A percentile compares a stretch with the other conserved stretches of the same genome.
Conservation (phyloP, 768 basidiomycete genomes). For the Leucosporidium creatinivorum region DNA sequence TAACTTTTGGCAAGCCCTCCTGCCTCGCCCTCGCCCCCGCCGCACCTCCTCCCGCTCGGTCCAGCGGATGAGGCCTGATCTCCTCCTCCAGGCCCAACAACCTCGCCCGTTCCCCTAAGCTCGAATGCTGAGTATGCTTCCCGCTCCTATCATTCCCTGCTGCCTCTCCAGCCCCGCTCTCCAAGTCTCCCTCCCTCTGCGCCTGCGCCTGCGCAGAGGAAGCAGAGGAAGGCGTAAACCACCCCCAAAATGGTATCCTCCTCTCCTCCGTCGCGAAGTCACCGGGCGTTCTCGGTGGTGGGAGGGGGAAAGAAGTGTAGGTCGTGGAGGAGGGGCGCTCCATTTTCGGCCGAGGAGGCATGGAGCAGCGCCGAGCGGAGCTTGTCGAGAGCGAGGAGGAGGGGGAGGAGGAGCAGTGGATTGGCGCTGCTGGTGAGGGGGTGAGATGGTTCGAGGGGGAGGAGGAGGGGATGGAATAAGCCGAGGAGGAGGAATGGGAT, state of each 20-base stretch:
- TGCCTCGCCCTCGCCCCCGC: no score
- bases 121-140: no score
- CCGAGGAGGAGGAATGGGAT: not conserved
- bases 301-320: not conserved
- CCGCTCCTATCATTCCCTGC: no score
- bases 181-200: not conserved
- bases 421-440: not conserved
- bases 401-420: not conserved
- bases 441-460: no score
- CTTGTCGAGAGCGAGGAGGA: not conserved
- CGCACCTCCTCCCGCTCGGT: no score
- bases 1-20: not conserved
- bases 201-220: not conserved
- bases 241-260: no score
- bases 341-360: not conserved
- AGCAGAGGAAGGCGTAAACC: no score
- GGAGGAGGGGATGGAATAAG: not conserved
- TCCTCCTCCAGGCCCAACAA: not conserved
- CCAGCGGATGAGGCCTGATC: no score
- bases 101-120: not conserved
- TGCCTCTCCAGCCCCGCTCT: not conserved
- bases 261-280: not conserved
- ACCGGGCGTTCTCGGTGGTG: not conserved
- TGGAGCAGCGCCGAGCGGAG: not conserved
- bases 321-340: not conserved